Base-by-base conservation (phyloP, 2,329 filamentous ascomycete species). In the Ophiostoma populinum region DNA sequence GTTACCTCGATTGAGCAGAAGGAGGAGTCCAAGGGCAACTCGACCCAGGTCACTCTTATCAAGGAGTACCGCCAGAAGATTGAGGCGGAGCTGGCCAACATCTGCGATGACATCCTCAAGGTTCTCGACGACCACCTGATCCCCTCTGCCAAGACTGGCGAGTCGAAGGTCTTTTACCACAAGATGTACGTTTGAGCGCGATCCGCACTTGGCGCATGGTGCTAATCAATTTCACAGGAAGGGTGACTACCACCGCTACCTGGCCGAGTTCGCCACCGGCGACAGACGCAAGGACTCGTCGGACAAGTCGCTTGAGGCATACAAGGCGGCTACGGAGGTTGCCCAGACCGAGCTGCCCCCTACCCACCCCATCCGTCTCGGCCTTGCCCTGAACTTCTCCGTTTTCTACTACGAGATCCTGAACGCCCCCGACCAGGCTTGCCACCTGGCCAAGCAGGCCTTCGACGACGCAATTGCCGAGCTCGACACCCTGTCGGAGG, bases 121-220 rank as follows among this genome's bases (percentile, higher is more conserved):
- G 86, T 93, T 50, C 75, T 95, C 39, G 83, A 94, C 65, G 63
- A 87, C 64, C 80, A 87, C 67, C 69, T 95, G 54, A 94, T 95
- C 53, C 81, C 83, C 50, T 87, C 81, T 51, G 87, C 87, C 50
- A 79, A 87, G 70, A 83, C 75, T 53, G 87, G 87, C 62, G 87
- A 95, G 70, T 93, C 85, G 52, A 94, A 94, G 76, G 87, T 95
- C 51, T 95, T 95, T 69, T 94, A 94, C 69, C 86, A 95, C 80
- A 95, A 95, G 79, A 95, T 95, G 85, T 92, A 61, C 56, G 40
- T 42, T 19, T 33, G 24, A 8, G n/a, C n/a, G n/a, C n/a, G n/a
- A n/a, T n/a, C n/a, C n/a, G n/a, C n/a, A n/a, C 7, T 25, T 25
- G 24, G 24, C 24, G 24, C 24, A 25, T 2, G 13, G 3, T 3